Evolutionary conservation across 2,329 filamentous ascomycete genomes (phyloP).

Genomic region (Colletotrichum sojae): DNA sequence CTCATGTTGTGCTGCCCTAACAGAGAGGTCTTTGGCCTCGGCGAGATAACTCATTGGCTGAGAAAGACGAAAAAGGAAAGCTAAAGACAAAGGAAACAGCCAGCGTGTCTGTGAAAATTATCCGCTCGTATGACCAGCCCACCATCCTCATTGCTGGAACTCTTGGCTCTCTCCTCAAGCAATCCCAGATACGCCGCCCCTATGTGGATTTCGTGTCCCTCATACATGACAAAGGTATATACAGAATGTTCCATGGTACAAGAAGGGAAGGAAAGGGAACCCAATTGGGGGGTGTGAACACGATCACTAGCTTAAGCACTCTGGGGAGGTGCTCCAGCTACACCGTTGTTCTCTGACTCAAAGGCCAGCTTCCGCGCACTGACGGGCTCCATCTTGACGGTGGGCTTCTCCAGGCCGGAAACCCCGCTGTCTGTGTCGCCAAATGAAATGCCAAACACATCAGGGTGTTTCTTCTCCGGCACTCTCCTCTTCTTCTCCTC

Average conservation of each 20-base stretch:
- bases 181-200: conserved; percentile 40
- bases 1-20: conserved; percentile 5
- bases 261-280: conserved; percentile 37
- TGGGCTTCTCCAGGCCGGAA: conserved; percentile 58
- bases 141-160: conserved; percentile 22
- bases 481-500: conserved; percentile 46
- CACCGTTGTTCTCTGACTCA: conserved; percentile 47
- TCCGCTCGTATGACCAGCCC: conserved; percentile 39
- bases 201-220: conserved; percentile 41
- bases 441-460: conserved; percentile 59
- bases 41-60: background rate
- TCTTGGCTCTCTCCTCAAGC: conserved; percentile 30
- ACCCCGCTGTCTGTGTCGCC: conserved; percentile 60
- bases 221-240: conserved; percentile 43
- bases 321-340: conserved; percentile 45
- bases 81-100: conserved; percentile 37
- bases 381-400: conserved; percentile 50
- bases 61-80: conserved; percentile 6
- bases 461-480: conserved; percentile 47
- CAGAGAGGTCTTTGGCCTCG: conserved; percentile 10
- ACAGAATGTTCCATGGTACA: conserved; percentile 40
- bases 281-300: conserved; percentile 8
- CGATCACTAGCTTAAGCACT: conserved; percentile 46
- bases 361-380: conserved; percentile 43
- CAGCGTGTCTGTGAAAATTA: conserved; percentile 36